Evolutionary conservation across 2,329 filamentous ascomycete species (phyloP).

Genomic region (Didymella keratinophila): DNA sequence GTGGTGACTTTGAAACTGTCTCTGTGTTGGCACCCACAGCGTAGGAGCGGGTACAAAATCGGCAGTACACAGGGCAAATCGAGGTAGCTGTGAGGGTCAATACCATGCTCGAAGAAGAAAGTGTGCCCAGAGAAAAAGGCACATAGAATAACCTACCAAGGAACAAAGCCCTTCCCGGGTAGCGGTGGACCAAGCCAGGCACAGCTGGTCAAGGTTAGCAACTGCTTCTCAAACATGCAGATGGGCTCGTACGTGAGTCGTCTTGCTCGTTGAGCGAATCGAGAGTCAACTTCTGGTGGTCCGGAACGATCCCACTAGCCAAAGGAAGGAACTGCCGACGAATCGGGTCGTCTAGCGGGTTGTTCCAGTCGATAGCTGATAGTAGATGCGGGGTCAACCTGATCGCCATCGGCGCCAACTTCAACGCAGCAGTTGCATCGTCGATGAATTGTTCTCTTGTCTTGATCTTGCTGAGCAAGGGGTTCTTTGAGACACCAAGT

Average conservation of each 20-base stretch:
- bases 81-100: conserved; percentile 55
- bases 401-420: conserved; percentile 65
- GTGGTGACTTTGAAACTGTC: conserved; percentile 53
- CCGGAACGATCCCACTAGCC: conserved; percentile 60
- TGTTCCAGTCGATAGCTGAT: conserved; percentile 65
- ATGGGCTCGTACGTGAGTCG: conserved; percentile 55
- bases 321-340: conserved; percentile 68
- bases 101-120: neutral
- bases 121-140: neutral
- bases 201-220: conserved; percentile 50
- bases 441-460: conserved; percentile 62
- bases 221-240: neutral
- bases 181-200: conserved; percentile 67
- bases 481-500: conserved; percentile 51
- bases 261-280: conserved; percentile 67
- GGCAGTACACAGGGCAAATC: conserved; percentile 69
- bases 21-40: conserved; percentile 65
- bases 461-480: conserved; percentile 50
- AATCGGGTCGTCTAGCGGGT: conserved; percentile 67
- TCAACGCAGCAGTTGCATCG: conserved; percentile 63
- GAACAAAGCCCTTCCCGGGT: conserved; percentile 69
- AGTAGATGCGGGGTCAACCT: conserved; percentile 68
- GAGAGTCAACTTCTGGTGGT: conserved; percentile 63
- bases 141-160: conserved; percentile 56
- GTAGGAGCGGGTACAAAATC: conserved; percentile 69